Evolutionary conservation across 1,139 yeast species (phyloP), one percentile per base, ranked within the genome.

Genomic region (Debaryomycetaceae sp.): DNA sequence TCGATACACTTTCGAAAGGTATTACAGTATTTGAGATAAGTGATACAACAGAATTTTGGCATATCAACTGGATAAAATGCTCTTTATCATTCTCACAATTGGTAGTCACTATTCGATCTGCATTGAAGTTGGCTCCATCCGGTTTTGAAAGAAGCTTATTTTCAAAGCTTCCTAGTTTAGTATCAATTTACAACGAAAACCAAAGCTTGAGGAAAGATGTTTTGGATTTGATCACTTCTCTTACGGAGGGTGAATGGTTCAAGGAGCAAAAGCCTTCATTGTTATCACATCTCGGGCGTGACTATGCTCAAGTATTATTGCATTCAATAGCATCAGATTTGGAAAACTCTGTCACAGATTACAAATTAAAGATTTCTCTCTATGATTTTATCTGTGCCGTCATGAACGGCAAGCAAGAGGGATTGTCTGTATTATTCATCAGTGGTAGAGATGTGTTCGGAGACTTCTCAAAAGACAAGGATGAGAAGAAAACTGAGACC

Each of bases 351-450:
- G 69, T 83, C 46, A 86, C 80, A 48, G 78, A 78, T 40, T 77
- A 75, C 44, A 62, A 61, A 13, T 65, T 84, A 33, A 75, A 83
- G 42, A 75, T 79, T 18, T 68, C 78, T 5, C 65, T 87, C 15
- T 86, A 86, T 52, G 79, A 77, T 41, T 86, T 88, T 48, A 78
- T 91, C 44, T 75, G 92, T n/a, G 74, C 89, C 0, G 83, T 87
- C 5, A 74, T 87, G 73, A 79, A 77, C 47, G 82, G 87, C 6
- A 79, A 83, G 42, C 97, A 92, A 63, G 95, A 89, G 55, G 98
- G 98, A 1, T 64, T 91, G 24, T 75, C 95, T 0, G 85, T 87
- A 37, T 68, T 87, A 34, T 78, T 92, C 45, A 68, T 88, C 33
- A 84, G 87, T 37, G 96, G 95, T 1, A 66, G 78, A 43, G 83